Percentiles rank a stretch among this genome's conserved stretches.
phyloP scores from a whole-genome alignment of 371 early-diverging fungal genomes.

The Chytridiales sp. region DNA sequence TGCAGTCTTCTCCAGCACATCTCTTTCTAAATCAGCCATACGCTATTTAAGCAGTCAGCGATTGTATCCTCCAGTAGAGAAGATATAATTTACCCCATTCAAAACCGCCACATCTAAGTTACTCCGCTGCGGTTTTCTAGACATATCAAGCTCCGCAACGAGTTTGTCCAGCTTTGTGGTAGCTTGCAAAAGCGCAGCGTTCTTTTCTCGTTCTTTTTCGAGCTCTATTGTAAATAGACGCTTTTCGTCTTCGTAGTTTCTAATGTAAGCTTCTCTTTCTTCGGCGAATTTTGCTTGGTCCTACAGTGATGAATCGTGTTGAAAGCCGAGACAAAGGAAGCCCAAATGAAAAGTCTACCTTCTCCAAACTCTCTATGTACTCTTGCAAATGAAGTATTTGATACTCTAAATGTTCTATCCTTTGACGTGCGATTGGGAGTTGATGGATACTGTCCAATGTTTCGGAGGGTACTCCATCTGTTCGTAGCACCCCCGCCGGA shows the following conservation, averaged over 20 bases:
- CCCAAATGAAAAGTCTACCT: slow-evolving; percentile 17
- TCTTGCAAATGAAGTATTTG: slow-evolving; percentile 48
- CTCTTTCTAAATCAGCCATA: slow-evolving; percentile 11
- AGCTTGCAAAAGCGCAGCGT: slow-evolving; percentile 29
- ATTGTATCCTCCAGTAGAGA: too few relatives aligned
- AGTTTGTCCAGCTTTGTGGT: slow-evolving; percentile 26
- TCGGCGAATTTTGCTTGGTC: slow-evolving; percentile 22
- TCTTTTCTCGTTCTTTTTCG: slow-evolving; percentile 37
- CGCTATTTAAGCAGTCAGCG: not conserved
- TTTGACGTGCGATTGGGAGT: slow-evolving; percentile 35
- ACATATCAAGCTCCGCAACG: slow-evolving; percentile 20
- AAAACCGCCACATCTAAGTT: not conserved
- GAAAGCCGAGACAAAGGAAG: too few relatives aligned
- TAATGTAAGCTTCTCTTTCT: slow-evolving; percentile 26
- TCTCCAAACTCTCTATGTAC: slow-evolving; percentile 47
- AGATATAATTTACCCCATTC: not conserved
- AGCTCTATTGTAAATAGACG: slow-evolving; percentile 25
- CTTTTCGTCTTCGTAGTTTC: slow-evolving; percentile 28
- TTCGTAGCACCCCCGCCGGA: slow-evolving; percentile 11
- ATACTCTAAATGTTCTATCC: slow-evolving; percentile 51
- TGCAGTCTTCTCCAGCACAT: slow-evolving; percentile 14
- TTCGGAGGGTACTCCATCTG: slow-evolving; percentile 17
- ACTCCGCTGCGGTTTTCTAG: not conserved
- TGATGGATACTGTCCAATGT: slow-evolving; percentile 24
- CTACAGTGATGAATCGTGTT: not conserved